These are phyloP conservation scores for Arachis monticola DNA, from an alignment of 331 rosid genomes.

Conservation along the genomic window DNA sequence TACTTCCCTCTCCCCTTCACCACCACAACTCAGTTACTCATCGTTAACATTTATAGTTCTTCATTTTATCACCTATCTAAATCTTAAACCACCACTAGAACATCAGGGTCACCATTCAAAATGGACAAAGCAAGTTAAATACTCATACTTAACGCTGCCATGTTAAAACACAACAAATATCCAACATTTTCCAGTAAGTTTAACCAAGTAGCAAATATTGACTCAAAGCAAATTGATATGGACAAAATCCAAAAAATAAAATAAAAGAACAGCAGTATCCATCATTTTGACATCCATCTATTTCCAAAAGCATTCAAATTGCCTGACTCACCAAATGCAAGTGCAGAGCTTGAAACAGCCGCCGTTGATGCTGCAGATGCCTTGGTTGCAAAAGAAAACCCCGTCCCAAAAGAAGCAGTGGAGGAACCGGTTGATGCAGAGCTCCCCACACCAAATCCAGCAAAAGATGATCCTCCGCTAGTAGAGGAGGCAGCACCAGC, in stretches of 20 bases:
- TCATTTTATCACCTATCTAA: too few relatives aligned
- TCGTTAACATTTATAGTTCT: too few relatives aligned
- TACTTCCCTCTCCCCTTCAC: too few relatives aligned
- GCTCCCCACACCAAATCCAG: conserved; percentile 54
- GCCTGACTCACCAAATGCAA: conserved; percentile 60
- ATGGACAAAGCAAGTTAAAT: too few relatives aligned
- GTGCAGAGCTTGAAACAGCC: conserved; percentile 48
- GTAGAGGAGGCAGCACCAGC: conserved; percentile 42
- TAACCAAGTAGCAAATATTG: background rate
- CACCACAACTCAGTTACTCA: too few relatives aligned
- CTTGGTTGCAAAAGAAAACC: conserved; percentile 54
- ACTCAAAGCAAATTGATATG: background rate
- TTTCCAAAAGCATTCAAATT: background rate
- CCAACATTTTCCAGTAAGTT: background rate
- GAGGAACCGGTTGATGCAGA: conserved; percentile 39
- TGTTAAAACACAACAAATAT: background rate
- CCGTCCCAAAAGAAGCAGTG: conserved; percentile 56
- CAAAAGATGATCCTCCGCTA: conserved; percentile 48
- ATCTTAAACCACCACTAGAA: too few relatives aligned
- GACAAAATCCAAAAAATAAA: background rate
- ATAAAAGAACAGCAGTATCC: background rate
- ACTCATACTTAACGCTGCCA: background rate
- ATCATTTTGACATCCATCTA: background rate
- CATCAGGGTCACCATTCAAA: too few relatives aligned
- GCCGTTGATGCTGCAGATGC: conserved; percentile 48